phyloP scores from a whole-genome alignment of 2,329 filamentous ascomycete genomes.

The Calonectria ilicicola region DNA sequence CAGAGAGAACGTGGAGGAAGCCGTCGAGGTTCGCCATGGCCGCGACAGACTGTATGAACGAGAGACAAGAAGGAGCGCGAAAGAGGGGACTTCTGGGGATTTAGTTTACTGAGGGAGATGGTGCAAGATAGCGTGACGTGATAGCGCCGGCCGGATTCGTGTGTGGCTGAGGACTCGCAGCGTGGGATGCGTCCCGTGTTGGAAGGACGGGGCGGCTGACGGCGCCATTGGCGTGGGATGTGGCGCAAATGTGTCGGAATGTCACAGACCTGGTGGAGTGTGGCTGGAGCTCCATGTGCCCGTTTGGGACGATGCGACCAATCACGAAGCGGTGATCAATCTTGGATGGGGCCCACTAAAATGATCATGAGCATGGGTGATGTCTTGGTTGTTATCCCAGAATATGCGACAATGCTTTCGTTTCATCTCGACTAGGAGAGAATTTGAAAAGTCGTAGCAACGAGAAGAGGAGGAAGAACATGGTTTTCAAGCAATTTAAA shows the following conservation, averaged over 20 bases:
- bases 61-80: background rate
- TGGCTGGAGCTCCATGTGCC: constrained; percentile 3
- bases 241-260: background rate
- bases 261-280: background rate
- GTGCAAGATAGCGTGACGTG: constrained; percentile 20
- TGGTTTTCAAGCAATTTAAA: background rate
- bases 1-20: constrained; percentile 64
- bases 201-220: too few species aligned
- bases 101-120: background rate
- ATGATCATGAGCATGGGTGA: background rate
- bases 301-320: background rate
- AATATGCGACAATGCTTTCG: background rate
- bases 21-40: constrained; percentile 38
- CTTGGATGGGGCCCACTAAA: background rate
- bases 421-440: background rate
- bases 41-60: background rate
- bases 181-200: too few species aligned
- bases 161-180: background rate
- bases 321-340: constrained; percentile 1
- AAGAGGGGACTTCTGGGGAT: background rate
- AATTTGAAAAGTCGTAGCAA: background rate
- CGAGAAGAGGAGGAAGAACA: background rate
- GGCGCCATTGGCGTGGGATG: background rate
- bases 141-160: background rate
- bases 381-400: background rate